A percentile compares a stretch with the other conserved stretches of the same genome.
Evolutionary conservation across 495 filamentous ascomycete genomes (phyloP).

Genomic region (Penicillium cinerascens): DNA sequence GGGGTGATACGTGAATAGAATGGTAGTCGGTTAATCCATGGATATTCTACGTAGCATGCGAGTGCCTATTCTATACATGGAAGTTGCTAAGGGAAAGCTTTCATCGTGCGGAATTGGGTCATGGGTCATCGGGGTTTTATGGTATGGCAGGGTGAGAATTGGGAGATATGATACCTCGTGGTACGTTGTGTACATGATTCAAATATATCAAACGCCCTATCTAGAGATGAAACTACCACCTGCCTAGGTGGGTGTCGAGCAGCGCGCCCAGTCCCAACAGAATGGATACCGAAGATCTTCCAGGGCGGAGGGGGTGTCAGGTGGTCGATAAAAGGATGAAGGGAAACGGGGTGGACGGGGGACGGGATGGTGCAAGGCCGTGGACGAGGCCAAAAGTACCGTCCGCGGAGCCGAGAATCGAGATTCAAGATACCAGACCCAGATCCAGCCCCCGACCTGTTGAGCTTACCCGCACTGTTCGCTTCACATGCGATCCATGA

Average conservation of each 20-base stretch:
- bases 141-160: not conserved
- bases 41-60: not conserved
- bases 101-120: not conserved
- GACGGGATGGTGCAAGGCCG: not conserved
- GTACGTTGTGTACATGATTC: not conserved
- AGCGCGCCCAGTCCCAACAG: slow-evolving; percentile 7
- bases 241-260: slow-evolving; percentile 13
- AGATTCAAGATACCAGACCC: not conserved
- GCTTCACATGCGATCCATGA: slow-evolving; percentile 26
- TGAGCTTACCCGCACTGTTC: slow-evolving; percentile 18
- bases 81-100: not conserved
- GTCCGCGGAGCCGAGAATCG: not conserved
- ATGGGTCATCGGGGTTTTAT: not conserved
- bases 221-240: not conserved
- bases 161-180: not conserved
- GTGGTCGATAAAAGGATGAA: slow-evolving; percentile 8
- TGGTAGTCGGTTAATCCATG: not conserved
- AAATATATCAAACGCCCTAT: not conserved
- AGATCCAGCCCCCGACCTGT: not conserved
- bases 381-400: not conserved
- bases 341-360: not conserved
- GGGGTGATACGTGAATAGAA: not conserved
- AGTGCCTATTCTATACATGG: not conserved
- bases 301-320: slow-evolving; percentile 9
- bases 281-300: slow-evolving; percentile 6